Evolutionary conservation across 2,329 filamentous ascomycete genomes (phyloP), one percentile per base, ranked within the genome.

Genomic region (Thermoascus crustaceus): DNA sequence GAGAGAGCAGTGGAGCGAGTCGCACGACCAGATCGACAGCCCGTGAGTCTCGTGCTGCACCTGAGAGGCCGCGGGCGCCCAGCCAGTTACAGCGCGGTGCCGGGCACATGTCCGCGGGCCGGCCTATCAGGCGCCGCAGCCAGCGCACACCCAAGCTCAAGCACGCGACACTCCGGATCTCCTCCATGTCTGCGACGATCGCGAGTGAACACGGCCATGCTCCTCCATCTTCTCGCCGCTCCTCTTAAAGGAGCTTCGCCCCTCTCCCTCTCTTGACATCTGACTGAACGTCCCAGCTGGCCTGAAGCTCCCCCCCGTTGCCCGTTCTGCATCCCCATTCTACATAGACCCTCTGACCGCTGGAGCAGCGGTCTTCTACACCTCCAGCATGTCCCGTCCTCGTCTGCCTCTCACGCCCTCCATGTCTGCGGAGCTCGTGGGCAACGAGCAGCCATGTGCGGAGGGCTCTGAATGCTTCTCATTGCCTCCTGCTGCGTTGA

Each of bases 341-440:
- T 9, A 9, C 11, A 7, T 16, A 17, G n/a, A 16, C 26, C 5
- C 14, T 7, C 13, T n/a, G n/a, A n/a, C 5, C 14, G 14, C 22
- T 24, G 22, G 5, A 4, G 9, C 9, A 9, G 22, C 9, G 14
- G 18, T 4, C 26, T 29, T 13, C 7, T 9, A 4, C 16, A 10
- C 16, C 14, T 5, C 13, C 6, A 46, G 6, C 34, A 60, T 61
- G 57, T 57, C 57, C 41, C 53, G 48, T 24, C 48, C 53, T 29
- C 49, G 49, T 41, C 49, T 57, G n/a, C 57, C 55, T 30, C 57
- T 54, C 22, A 60, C 58, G 4, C 59, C 59, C 25, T 47, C 57
- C 35, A 61, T 61, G 53, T 63, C 59, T 10, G 59, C 58, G 16
- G 57, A 56, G 37, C 46, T 63, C 29, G 54, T 48, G 30, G 50